Evolutionary conservation across 176 grass and related monocot genomes (phyloP).

Genomic region (Triticum urartu): DNA sequence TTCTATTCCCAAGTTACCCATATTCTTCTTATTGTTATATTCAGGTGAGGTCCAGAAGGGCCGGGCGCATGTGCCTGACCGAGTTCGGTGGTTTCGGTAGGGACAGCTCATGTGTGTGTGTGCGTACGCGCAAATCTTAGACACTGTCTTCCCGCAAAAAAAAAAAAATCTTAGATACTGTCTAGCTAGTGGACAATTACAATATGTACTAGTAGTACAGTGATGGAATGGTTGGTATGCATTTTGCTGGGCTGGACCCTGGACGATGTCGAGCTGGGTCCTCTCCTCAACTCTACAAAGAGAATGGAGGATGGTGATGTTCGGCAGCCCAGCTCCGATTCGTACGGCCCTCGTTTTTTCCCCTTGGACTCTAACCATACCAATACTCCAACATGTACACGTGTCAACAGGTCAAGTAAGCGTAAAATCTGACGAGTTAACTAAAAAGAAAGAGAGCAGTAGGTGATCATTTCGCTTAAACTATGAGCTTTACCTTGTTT

Average conservation of each 20-base stretch:
- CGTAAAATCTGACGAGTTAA: too few relatives aligned
- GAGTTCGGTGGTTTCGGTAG: neutral
- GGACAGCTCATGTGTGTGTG: neutral
- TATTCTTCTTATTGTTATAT: neutral
- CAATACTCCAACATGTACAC: too few relatives aligned
- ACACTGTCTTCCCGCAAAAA: neutral
- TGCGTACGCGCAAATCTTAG: neutral
- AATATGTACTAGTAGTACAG: neutral
- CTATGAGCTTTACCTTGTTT: too few relatives aligned
- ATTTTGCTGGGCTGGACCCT: neutral
- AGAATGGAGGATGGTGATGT: neutral
- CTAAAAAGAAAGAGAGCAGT: too few relatives aligned
- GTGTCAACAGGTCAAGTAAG: too few relatives aligned
- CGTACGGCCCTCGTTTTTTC: too few relatives aligned
- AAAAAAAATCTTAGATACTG: neutral
- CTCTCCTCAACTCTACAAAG: neutral
- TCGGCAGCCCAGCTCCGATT: too few relatives aligned
- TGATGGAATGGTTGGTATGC: neutral
- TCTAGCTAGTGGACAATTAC: neutral
- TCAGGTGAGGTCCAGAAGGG: neutral
- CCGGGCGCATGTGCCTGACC: neutral
- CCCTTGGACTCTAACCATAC: too few relatives aligned
- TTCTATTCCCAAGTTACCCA: too few relatives aligned
- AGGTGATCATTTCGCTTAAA: too few relatives aligned
- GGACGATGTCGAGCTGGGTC: neutral